These are phyloP conservation scores for Hippophae tibetana DNA, from an alignment of 306 rosid genomes.

Conservation along the genomic window DNA sequence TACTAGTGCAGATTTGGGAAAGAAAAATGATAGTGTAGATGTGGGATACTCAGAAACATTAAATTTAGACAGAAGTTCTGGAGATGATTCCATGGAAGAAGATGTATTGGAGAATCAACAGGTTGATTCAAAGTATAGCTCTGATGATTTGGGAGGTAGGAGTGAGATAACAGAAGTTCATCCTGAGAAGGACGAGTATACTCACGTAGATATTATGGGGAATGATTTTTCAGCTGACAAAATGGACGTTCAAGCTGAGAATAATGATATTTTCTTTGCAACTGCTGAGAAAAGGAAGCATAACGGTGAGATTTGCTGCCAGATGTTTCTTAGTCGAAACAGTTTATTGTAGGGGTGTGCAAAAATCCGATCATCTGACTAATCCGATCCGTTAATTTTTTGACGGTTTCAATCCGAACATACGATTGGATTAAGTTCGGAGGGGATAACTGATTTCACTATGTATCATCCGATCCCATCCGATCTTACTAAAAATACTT, in stretches of 20 bases:
- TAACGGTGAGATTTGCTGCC: slow-evolving; percentile 44
- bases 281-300: slow-evolving; percentile 74
- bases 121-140: slow-evolving; percentile 58
- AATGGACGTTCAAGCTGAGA: slow-evolving; percentile 37
- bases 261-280: slow-evolving; percentile 31
- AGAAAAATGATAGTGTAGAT: slow-evolving; percentile 50
- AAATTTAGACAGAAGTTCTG: slow-evolving; percentile 95
- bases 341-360: no score
- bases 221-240: slow-evolving; percentile 44
- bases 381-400: no score
- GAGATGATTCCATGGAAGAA: slow-evolving; percentile 98
- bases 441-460: no score
- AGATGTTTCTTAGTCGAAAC: background rate
- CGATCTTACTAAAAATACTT: no score
- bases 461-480: no score
- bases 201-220: slow-evolving; percentile 28
- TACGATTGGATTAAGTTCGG: no score
- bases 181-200: slow-evolving; percentile 36
- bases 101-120: slow-evolving; percentile 77
- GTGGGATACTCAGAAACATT: slow-evolving; percentile 76
- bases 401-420: no score
- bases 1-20: slow-evolving; percentile 36
- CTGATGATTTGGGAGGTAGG: slow-evolving; percentile 43
- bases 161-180: slow-evolving; percentile 37
- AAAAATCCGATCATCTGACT: no score